Evolutionary conservation across 805 yeast species (phyloP).

Genomic region (Lipomyces sp.): DNA sequence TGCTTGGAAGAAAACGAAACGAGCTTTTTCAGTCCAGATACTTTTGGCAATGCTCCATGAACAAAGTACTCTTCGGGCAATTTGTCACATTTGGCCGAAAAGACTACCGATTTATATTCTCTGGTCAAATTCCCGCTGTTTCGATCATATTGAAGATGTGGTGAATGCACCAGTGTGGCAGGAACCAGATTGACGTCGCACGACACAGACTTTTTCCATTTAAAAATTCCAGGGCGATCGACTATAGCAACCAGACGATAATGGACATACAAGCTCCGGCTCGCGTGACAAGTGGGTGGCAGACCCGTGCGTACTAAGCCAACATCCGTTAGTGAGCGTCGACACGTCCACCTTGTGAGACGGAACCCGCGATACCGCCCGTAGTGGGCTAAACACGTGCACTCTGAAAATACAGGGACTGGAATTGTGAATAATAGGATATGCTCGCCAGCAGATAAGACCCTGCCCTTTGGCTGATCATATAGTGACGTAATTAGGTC

Average conservation of each 20-base stretch:
- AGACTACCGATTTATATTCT: neutral
- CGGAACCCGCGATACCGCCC: conserved; percentile 5
- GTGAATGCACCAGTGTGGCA: neutral
- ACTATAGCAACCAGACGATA: conserved; percentile 18
- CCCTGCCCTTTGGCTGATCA: neutral
- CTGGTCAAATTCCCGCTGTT: neutral
- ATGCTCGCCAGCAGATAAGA: conserved; percentile 11
- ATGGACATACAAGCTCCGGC: conserved; percentile 7
- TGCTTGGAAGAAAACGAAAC: conserved; percentile 18
- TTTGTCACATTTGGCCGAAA: conserved; percentile 16
- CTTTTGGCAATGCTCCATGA: conserved; percentile 22
- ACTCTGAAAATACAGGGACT: conserved; percentile 21
- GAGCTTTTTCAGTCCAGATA: conserved; percentile 20
- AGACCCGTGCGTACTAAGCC: neutral
- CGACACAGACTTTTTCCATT: conserved; percentile 8
- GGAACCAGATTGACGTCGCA: conserved; percentile 10
- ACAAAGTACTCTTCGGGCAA: conserved; percentile 30
- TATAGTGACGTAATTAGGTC: conserved; percentile 5
- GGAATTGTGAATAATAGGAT: conserved; percentile 7
- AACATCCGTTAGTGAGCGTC: conserved; percentile 4
- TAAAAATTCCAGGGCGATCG: conserved; percentile 19
- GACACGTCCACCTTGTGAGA: conserved; percentile 2
- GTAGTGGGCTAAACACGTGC: conserved; percentile 10
- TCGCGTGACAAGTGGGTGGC: conserved; percentile 20
- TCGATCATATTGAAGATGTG: neutral